Conservation (phyloP, 2,329 filamentous ascomycete genomes). For the Fusarium sp. region DNA sequence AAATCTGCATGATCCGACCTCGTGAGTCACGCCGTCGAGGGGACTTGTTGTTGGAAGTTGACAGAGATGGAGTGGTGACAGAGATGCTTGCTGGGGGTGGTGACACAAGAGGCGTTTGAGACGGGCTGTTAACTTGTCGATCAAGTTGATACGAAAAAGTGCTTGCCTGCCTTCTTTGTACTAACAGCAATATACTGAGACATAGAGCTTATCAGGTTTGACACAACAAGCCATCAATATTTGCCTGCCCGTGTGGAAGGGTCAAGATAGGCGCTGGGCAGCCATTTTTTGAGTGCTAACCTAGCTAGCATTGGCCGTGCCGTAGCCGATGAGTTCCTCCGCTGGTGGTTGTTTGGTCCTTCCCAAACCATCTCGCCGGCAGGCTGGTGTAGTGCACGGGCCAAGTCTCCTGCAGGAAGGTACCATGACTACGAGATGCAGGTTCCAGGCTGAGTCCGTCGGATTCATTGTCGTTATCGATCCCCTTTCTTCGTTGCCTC, state of each 20-base stretch:
- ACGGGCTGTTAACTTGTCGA: neutral
- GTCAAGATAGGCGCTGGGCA: neutral
- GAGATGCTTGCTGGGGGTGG: neutral
- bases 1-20: neutral
- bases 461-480: neutral
- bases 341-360: slow-evolving; percentile 3
- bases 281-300: neutral
- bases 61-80: neutral
- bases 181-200: neutral
- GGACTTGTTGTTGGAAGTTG: neutral
- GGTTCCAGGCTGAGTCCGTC: neutral
- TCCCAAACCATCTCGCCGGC: slow-evolving; percentile 5
- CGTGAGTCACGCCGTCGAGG: slow-evolving; percentile 1
- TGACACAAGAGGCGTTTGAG: slow-evolving; percentile 1
- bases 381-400: neutral
- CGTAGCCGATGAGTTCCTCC: slow-evolving; percentile 3
- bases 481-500: neutral
- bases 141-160: neutral
- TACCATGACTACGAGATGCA: neutral
- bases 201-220: neutral
- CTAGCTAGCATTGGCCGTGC: neutral
- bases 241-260: neutral
- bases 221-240: neutral
- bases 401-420: slow-evolving; percentile 1
- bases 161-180: neutral